Evolutionary conservation across 257 asterid species (phyloP).

Genomic region (Solanum clarkiae): DNA sequence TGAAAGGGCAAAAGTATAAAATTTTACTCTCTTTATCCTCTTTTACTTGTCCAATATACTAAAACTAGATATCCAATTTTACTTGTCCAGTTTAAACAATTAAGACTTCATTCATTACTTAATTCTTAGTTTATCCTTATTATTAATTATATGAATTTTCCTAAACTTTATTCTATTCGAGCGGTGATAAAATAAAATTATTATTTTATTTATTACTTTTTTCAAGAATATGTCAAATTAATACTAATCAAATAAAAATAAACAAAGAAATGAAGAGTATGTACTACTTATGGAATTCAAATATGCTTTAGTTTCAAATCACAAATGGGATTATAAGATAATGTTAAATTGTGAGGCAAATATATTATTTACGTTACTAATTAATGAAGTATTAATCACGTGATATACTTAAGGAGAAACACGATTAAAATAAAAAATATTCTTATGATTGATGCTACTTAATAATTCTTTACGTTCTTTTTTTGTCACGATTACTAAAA

Average conservation of each 20-base stretch:
- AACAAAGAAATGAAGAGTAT: background rate
- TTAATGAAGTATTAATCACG: background rate
- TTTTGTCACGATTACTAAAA: background rate
- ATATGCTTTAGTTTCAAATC: background rate
- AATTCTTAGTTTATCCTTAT: background rate
- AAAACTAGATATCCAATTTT: background rate
- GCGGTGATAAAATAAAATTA: background rate
- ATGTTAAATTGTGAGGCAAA: background rate
- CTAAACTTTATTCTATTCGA: background rate
- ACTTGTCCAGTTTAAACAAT: background rate
- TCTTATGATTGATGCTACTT: background rate
- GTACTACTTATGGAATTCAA: background rate
- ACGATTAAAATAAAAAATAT: background rate
- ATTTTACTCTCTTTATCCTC: background rate
- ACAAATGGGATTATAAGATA: background rate
- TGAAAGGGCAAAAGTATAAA: background rate
- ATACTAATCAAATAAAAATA: background rate
- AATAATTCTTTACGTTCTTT: background rate
- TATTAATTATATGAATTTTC: background rate
- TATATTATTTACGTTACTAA: background rate
- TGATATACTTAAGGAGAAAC: background rate
- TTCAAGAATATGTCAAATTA: background rate
- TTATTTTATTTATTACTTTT: background rate
- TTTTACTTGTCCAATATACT: background rate
- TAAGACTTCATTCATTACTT: background rate